Base-by-base conservation (phyloP, 257 asterid species). In the Solanum chiquidenum region DNA sequence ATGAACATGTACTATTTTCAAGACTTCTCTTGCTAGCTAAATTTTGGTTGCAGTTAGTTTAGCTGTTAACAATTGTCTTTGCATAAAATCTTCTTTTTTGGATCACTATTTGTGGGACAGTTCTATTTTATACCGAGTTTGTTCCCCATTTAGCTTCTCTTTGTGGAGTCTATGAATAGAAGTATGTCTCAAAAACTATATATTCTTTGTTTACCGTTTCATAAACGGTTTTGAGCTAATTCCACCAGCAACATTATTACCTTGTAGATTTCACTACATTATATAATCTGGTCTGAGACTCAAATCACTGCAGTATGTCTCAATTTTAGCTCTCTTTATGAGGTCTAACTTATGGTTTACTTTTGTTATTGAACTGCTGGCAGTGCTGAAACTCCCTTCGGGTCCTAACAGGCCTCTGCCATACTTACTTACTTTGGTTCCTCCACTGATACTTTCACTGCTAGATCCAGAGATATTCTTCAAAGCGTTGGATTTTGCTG, bases 401-500 rank as follows among this genome's bases (percentile, higher is more conserved):
- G 95, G 95, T 46, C 89, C 88, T 87, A 95, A 92, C 92, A 90
- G 89, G 87, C 92, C 94, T 72, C 88, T 95, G 91, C 94, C 97
- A 1, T 96, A 95, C 88, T 33, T 91, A 23, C 97, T 95, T 21
- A 91, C 98, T 40, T 74, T 94, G 87, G 44, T 94, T 77, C 99
- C 99, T 10, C 99, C 98, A 0, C 86, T 96, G 92, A 86, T 95
- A 31, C 87, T 96, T 44, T 92, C 98, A 21, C 86, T 93, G 91
- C 92, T 94, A 87, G 96, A 96, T 91, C 99, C 98, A n/a, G 98
- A 94, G 86, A 93, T 95, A 87, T 96, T 95, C 94, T 96, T 95
- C 90, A 96, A 95, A 90, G 98, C 99, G 66, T 87, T 96, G 93
- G 98, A 96, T 92, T 95, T 96, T 84, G 98, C 99, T 21, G 98